These are phyloP conservation scores for Climacium dendroides DNA, from an alignment of 225 moss, liverwort and hornwort species.

Conservation along the genomic window DNA sequence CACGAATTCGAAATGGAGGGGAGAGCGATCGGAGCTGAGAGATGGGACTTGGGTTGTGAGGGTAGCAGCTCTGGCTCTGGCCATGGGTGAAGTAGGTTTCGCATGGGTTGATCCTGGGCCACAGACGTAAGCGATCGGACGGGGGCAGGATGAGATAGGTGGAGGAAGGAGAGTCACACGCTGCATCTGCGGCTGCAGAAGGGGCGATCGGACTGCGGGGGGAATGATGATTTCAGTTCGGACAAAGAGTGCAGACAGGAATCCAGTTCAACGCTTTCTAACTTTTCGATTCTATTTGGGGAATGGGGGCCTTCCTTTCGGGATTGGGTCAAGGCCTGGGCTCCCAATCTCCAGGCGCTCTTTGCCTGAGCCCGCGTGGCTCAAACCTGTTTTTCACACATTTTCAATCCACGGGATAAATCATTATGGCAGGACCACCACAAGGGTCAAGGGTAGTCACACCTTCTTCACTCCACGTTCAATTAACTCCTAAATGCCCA, in stretches of 20 bases:
- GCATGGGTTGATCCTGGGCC: neutral
- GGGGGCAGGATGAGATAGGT: constrained; percentile 17
- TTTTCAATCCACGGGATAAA: neutral
- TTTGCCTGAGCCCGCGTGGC: neutral
- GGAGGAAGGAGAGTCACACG: constrained; percentile 17
- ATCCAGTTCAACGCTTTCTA: neutral
- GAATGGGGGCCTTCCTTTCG: neutral
- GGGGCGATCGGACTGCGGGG: neutral
- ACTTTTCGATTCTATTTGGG: neutral
- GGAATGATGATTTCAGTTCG: neutral
- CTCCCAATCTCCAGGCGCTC: neutral
- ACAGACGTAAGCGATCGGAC: neutral
- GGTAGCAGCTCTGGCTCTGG: neutral
- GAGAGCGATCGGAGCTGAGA: no score
- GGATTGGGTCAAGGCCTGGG: neutral
- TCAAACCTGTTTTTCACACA: neutral
- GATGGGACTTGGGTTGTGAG: neutral
- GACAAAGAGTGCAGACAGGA: neutral
- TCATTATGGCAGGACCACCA: no score
- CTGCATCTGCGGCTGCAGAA: neutral
- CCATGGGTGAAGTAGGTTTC: neutral
- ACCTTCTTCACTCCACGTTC: no score
- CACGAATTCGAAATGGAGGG: neutral
- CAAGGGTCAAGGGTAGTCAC: no score
- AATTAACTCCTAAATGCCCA: no score